phyloP scores from a whole-genome alignment of 805 yeast species.

The Martiniozyma abietophila region DNA sequence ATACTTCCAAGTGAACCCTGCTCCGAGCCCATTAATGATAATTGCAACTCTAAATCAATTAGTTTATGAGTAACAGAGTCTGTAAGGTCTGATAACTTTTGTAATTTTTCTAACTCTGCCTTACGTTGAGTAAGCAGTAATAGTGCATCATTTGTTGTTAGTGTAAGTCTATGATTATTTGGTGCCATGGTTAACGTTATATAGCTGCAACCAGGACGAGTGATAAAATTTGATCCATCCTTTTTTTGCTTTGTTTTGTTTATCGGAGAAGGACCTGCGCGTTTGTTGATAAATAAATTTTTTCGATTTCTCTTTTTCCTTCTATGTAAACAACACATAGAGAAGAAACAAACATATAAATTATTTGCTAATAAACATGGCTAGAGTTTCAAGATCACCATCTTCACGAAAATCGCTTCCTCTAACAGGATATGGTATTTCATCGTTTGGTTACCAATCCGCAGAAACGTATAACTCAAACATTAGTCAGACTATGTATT shows the following conservation, averaged over 20 bases:
- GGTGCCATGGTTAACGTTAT: too few relatives aligned
- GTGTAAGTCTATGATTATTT: too few relatives aligned
- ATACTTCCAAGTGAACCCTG: conserved; percentile 51
- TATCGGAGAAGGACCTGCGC: too few relatives aligned
- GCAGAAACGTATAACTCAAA: too few relatives aligned
- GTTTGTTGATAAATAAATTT: conserved; percentile 2
- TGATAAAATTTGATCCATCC: too few relatives aligned
- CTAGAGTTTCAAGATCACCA: conserved; percentile 4
- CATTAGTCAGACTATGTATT: neutral
- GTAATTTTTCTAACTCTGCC: conserved; percentile 41
- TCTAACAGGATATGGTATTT: neutral
- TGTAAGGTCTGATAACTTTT: conserved; percentile 39
- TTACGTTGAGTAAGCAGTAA: conserved; percentile 29
- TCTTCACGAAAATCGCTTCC: conserved; percentile 1
- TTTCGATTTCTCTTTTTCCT: too few relatives aligned
- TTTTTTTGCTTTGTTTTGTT: too few relatives aligned
- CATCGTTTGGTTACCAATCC: neutral
- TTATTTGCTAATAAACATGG: too few relatives aligned
- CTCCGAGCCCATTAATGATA: conserved; percentile 32
- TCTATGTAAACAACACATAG: too few relatives aligned
- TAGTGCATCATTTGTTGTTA: conserved; percentile 2
- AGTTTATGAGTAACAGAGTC: conserved; percentile 36
- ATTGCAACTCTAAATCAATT: conserved; percentile 37
- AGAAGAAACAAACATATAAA: too few relatives aligned
- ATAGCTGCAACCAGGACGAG: too few relatives aligned